phyloP scores from a whole-genome alignment of 2,329 filamentous ascomycete genomes.

The Neofusicoccum cordaticola region DNA sequence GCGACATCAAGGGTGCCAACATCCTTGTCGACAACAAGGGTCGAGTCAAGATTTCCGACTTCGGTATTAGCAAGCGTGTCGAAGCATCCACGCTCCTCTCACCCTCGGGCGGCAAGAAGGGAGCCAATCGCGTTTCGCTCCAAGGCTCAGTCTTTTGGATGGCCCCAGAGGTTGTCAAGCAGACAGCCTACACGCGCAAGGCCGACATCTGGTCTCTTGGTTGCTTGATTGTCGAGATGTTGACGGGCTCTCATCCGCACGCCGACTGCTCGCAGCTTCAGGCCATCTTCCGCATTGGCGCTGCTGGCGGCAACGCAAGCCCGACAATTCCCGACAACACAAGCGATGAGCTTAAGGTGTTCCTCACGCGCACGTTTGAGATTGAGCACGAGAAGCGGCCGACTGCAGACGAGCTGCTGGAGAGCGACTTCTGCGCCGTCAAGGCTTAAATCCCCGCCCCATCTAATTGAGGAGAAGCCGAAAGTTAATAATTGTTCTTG shows the following conservation, averaged over 20 bases:
- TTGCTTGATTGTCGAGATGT: constrained; percentile 98
- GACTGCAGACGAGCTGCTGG: constrained; percentile 84
- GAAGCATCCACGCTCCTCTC: constrained; percentile 81
- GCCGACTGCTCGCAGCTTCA: constrained; percentile 96
- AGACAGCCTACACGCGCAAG: constrained; percentile 96
- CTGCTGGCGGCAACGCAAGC: constrained; percentile 71
- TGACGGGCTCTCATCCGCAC: constrained; percentile 94
- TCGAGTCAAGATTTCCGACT: constrained; percentile 98
- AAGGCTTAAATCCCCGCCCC: constrained; percentile 51
- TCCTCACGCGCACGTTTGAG: constrained; percentile 88
- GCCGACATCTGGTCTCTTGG: constrained; percentile 98
- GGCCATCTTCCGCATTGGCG: constrained; percentile 94
- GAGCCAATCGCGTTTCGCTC: constrained; percentile 68
- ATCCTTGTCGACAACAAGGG: constrained; percentile 99
- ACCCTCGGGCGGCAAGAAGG: constrained; percentile 45
- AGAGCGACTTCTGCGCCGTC: constrained; percentile 76
- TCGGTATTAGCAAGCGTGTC: constrained; percentile 96
- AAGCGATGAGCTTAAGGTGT: constrained; percentile 77
- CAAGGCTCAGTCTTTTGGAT: constrained; percentile 99
- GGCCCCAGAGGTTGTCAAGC: constrained; percentile 97
- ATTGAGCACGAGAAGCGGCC: constrained; percentile 91
- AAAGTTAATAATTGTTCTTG: background rate
- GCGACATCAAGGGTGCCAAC: constrained; percentile 98
- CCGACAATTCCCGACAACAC: constrained; percentile 86
- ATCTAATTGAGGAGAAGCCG: background rate